A percentile compares a stretch with the other conserved stretches of the same genome.
phyloP scores from a whole-genome alignment of 1,139 yeast species.

The Magnusiomyces sp. region DNA sequence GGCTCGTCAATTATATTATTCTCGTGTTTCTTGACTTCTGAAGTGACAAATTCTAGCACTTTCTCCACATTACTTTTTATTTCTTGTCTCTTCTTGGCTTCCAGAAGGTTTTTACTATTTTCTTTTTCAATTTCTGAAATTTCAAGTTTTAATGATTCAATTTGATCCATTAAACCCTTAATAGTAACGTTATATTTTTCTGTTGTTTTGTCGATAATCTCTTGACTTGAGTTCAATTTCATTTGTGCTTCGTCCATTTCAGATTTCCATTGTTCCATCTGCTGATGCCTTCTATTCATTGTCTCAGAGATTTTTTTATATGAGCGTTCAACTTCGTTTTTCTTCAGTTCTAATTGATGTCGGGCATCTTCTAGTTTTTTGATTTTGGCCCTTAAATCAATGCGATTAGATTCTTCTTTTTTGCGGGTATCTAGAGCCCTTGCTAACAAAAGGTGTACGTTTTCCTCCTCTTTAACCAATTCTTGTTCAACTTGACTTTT shows the following conservation, averaged over 20 bases:
- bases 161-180: slow-evolving; percentile 9
- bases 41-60: slow-evolving; percentile 4
- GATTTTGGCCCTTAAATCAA: slow-evolving; percentile 41
- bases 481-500: slow-evolving; percentile 36
- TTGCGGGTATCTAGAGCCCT: slow-evolving; percentile 39
- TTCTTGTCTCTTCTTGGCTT: slow-evolving; percentile 3
- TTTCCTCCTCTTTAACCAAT: slow-evolving; percentile 36
- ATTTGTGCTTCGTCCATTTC: slow-evolving; percentile 18
- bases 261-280: slow-evolving; percentile 18
- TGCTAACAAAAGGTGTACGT: slow-evolving; percentile 36
- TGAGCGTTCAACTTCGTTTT: slow-evolving; percentile 26
- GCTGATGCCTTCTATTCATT: slow-evolving; percentile 17
- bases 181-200: too few relatives aligned
- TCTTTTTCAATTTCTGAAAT: slow-evolving; percentile 10
- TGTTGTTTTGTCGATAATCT: slow-evolving; percentile 1
- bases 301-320: slow-evolving; percentile 21
- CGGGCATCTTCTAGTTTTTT: slow-evolving; percentile 40
- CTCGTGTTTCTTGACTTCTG: background rate
- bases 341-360: slow-evolving; percentile 33
- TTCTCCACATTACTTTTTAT: slow-evolving; percentile 2
- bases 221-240: slow-evolving; percentile 10
- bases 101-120: slow-evolving; percentile 1
- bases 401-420: slow-evolving; percentile 42
- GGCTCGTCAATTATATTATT: too few relatives aligned
- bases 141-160: slow-evolving; percentile 15